A percentile compares a stretch with the other conserved stretches of the same genome.
These are phyloP conservation scores for Trichophyton equinum DNA, from an alignment of 2,329 filamentous ascomycete genomes.

Conservation along the genomic window DNA sequence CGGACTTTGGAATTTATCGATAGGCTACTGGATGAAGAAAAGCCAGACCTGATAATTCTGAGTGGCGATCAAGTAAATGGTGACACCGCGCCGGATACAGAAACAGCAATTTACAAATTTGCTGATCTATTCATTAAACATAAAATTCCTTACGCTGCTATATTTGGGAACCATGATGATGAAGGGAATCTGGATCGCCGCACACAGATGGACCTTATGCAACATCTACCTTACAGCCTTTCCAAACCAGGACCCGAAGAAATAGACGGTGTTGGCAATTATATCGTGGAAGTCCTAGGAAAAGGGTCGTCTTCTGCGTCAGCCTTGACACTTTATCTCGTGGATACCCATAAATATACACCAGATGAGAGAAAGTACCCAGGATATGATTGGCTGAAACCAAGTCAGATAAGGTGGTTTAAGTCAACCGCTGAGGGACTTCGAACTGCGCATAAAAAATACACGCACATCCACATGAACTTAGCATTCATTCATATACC, in stretches of 20 bases:
- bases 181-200: slow-evolving; percentile 67
- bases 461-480: slow-evolving; percentile 86
- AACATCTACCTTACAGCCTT: slow-evolving; percentile 78
- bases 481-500: slow-evolving; percentile 97
- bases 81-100: slow-evolving; percentile 78
- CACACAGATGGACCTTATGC: slow-evolving; percentile 72
- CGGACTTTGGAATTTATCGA: slow-evolving; percentile 82
- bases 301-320: slow-evolving; percentile 69
- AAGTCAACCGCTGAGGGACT: slow-evolving; percentile 60
- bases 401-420: slow-evolving; percentile 92
- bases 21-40: slow-evolving; percentile 77
- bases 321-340: slow-evolving; percentile 83
- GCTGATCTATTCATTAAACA: slow-evolving; percentile 71
- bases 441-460: slow-evolving; percentile 66
- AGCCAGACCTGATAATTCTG: slow-evolving; percentile 80
- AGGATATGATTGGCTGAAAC: slow-evolving; percentile 98
- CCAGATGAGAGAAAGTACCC: slow-evolving; percentile 75
- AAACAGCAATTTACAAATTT: slow-evolving; percentile 89
- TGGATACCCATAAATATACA: slow-evolving; percentile 86
- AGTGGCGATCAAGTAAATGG: slow-evolving; percentile 95
- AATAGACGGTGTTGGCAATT: slow-evolving; percentile 87
- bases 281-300: slow-evolving; percentile 79
- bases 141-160: slow-evolving; percentile 82
- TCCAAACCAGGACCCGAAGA: slow-evolving; percentile 71
- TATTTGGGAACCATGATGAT: slow-evolving; percentile 97